A percentile compares a stretch with the other conserved stretches of the same genome.
Conservation (phyloP, 2,329 filamentous ascomycete species). For the Fusarium caatingaense region DNA sequence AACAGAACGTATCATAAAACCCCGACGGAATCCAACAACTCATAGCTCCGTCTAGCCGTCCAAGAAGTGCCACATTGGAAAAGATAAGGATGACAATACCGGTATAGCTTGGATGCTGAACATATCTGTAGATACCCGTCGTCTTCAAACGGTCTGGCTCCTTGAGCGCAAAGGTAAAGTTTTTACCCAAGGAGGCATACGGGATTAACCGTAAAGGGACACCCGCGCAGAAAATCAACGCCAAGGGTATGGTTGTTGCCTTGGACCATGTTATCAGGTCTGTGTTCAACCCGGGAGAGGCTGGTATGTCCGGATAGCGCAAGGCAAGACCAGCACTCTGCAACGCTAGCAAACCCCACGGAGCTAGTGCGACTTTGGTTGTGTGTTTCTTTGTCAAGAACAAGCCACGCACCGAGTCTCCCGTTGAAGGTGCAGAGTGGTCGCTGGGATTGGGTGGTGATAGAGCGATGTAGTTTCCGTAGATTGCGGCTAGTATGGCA, state of each 20-base stretch:
- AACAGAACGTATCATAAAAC: conserved; percentile 12
- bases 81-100: conserved; percentile 53
- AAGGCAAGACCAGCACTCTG: conserved; percentile 41
- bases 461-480: conserved; percentile 48
- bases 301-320: conserved; percentile 34
- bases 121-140: conserved; percentile 59
- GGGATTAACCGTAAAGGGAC: conserved; percentile 52
- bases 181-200: conserved; percentile 58
- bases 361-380: conserved; percentile 37
- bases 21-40: conserved; percentile 54
- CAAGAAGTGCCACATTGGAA: conserved; percentile 49
- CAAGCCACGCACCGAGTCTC: conserved; percentile 41
- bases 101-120: conserved; percentile 66
- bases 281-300: conserved; percentile 45
- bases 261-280: conserved; percentile 53
- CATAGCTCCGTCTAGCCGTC: conserved; percentile 53
- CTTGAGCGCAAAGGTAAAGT: conserved; percentile 65
- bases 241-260: conserved; percentile 51
- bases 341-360: conserved; percentile 39
- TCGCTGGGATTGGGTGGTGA: conserved; percentile 48
- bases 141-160: conserved; percentile 60
- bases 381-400: conserved; percentile 45
- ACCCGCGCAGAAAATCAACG: conserved; percentile 48
- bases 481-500: conserved; percentile 45
- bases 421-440: conserved; percentile 14